These are phyloP conservation scores for Phialophora macrospora DNA, from an alignment of 2,329 filamentous ascomycete species.

Conservation along the genomic window DNA sequence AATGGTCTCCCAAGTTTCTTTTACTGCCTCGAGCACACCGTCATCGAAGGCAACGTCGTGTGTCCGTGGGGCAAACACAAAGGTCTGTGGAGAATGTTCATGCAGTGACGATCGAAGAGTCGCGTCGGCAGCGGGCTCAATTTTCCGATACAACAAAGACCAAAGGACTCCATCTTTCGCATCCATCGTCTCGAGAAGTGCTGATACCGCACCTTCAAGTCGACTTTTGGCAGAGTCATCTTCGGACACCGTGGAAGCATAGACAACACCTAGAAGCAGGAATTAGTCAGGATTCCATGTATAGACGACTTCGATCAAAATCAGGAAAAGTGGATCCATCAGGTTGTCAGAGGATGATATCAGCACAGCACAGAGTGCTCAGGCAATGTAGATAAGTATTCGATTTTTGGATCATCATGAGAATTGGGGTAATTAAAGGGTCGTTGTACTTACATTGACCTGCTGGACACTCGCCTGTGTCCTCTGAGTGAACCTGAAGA, in stretches of 20 bases:
- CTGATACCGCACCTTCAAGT: constrained; percentile 29
- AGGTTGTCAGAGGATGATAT: constrained; percentile 87
- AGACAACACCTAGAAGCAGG: constrained; percentile 59
- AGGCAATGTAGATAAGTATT: constrained; percentile 99
- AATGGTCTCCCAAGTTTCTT: constrained; percentile 70
- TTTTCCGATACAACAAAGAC: constrained; percentile 51
- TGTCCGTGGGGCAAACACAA: constrained; percentile 64
- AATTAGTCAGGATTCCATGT: constrained; percentile 24
- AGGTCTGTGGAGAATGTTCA: constrained; percentile 46
- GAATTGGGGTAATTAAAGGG: constrained; percentile 43
- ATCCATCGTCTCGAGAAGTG: constrained; percentile 25
- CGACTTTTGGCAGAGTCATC: constrained; percentile 18
- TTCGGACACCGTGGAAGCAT: constrained; percentile 52
- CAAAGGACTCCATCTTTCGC: constrained; percentile 28
- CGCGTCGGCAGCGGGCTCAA: constrained; percentile 42
- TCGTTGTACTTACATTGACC: constrained; percentile 79
- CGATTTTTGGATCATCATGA: constrained; percentile 78
- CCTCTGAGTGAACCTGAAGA: constrained; percentile 77
- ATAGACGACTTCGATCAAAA: constrained; percentile 12
- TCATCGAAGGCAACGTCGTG: constrained; percentile 78
- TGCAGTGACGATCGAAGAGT: constrained; percentile 22
- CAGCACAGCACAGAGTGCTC: constrained; percentile 77
- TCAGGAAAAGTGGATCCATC: constrained; percentile 58
- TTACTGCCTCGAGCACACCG: constrained; percentile 67
- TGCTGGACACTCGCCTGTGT: constrained; percentile 86